phyloP scores from a whole-genome alignment of 345 rosid genomes.

The Hibiscus trionum region DNA sequence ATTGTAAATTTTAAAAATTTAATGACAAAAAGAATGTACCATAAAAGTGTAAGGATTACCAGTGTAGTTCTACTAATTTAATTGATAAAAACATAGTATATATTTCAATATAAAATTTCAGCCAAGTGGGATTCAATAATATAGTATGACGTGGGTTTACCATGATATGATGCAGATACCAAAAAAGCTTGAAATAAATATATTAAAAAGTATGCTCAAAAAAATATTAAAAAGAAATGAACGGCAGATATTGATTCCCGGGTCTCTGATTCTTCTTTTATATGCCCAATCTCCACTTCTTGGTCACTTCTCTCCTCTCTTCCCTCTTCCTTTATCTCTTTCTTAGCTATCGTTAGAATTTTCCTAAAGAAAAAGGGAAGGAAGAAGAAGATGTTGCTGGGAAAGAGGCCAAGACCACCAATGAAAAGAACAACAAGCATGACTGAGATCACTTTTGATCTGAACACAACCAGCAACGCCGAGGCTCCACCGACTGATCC shows the following conservation, averaged over 20 bases:
- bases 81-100: no score
- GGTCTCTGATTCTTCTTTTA: slow-evolving; percentile 48
- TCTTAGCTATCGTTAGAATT: slow-evolving; percentile 5
- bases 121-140: neutral
- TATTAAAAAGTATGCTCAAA: neutral
- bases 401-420: slow-evolving; percentile 77
- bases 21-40: no score
- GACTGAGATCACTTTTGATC: slow-evolving; percentile 66
- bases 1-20: no score
- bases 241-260: slow-evolving; percentile 52
- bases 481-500: slow-evolving; percentile 29
- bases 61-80: no score
- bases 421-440: slow-evolving; percentile 82
- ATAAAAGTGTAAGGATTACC: no score
- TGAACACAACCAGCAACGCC: slow-evolving; percentile 20
- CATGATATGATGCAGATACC: neutral
- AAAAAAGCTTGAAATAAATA: neutral
- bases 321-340: neutral
- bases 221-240: neutral
- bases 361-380: neutral
- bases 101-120: no score
- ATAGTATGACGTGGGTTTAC: slow-evolving; percentile 12
- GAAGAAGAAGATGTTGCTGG: slow-evolving; percentile 46
- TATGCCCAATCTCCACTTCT: slow-evolving; percentile 28
- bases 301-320: slow-evolving; percentile 5